Evolutionary conservation across 306 rosid species (phyloP).

Genomic region (Sicyos baderoa): DNA sequence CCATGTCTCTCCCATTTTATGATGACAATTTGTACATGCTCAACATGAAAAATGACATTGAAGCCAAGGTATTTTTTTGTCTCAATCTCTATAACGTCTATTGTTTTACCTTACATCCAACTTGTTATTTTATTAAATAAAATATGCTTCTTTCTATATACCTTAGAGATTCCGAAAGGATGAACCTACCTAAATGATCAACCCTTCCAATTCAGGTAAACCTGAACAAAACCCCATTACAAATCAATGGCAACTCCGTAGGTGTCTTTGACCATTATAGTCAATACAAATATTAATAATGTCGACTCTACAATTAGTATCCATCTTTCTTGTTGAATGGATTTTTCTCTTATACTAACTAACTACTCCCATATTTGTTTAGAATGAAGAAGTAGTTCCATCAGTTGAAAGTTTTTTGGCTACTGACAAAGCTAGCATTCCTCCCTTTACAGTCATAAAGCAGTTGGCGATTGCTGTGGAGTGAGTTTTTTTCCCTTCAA

Average conservation of each 20-base stretch:
- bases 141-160: background rate
- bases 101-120: background rate
- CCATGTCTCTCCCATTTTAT: conserved; percentile 66
- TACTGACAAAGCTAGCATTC: conserved; percentile 54
- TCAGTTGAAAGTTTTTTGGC: conserved; percentile 56
- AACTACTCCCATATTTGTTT: conserved; percentile 9
- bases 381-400: conserved; percentile 66
- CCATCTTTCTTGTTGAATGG: background rate
- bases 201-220: background rate
- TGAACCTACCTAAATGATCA: background rate
- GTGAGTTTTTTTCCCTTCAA: conserved; percentile 47
- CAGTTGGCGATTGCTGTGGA: conserved; percentile 82
- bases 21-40: conserved; percentile 73
- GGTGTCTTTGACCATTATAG: background rate
- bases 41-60: conserved; percentile 80
- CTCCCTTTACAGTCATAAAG: conserved; percentile 58
- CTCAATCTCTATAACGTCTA: background rate
- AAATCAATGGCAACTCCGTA: background rate
- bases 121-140: background rate
- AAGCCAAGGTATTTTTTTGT: conserved; percentile 51
- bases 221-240: background rate
- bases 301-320: background rate
- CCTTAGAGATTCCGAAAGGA: background rate
- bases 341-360: background rate
- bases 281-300: background rate